A percentile compares a stretch with the other conserved stretches of the same genome.
These are phyloP conservation scores for Taxawa tesnikishii DNA, from an alignment of 2,329 filamentous ascomycete genomes.

Conservation along the genomic window DNA sequence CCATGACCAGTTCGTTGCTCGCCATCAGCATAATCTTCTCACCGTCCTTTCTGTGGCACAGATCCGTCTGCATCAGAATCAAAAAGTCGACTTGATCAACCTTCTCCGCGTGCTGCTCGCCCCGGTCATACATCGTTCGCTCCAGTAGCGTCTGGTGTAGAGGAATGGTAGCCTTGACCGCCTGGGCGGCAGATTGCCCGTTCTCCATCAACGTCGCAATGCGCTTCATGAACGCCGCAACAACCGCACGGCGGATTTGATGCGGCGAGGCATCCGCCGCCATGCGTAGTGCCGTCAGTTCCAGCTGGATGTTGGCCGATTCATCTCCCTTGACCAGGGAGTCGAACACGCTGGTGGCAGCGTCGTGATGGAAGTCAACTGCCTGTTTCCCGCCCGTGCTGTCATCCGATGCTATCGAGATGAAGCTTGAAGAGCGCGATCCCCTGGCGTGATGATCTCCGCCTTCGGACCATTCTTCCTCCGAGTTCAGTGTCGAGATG, in stretches of 20 bases:
- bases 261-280: slow-evolving; percentile 80
- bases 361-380: slow-evolving; percentile 73
- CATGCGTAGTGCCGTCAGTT: slow-evolving; percentile 88
- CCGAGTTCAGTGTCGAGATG: slow-evolving; percentile 52
- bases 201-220: slow-evolving; percentile 56
- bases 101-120: slow-evolving; percentile 30
- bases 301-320: slow-evolving; percentile 79
- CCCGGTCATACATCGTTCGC: slow-evolving; percentile 46
- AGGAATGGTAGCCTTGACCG: slow-evolving; percentile 27
- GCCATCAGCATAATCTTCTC: slow-evolving; percentile 61
- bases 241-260: slow-evolving; percentile 77
- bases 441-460: slow-evolving; percentile 8
- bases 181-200: slow-evolving; percentile 22
- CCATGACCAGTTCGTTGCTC: slow-evolving; percentile 72
- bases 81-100: slow-evolving; percentile 77
- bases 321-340: slow-evolving; percentile 61
- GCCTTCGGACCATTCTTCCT: slow-evolving; percentile 26
- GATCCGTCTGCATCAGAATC: slow-evolving; percentile 67
- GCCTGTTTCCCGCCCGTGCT: slow-evolving; percentile 22
- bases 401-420: slow-evolving; percentile 49
- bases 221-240: slow-evolving; percentile 71
- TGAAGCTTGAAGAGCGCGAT: slow-evolving; percentile 19
- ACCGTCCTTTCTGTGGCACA: slow-evolving; percentile 52
- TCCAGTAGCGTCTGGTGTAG: slow-evolving; percentile 49
- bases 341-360: slow-evolving; percentile 75